A percentile compares a stretch with the other conserved stretches of the same genome.
Evolutionary conservation across 352 stramenopile species (phyloP).

Genomic region (Aphanomyces cochlioides): DNA sequence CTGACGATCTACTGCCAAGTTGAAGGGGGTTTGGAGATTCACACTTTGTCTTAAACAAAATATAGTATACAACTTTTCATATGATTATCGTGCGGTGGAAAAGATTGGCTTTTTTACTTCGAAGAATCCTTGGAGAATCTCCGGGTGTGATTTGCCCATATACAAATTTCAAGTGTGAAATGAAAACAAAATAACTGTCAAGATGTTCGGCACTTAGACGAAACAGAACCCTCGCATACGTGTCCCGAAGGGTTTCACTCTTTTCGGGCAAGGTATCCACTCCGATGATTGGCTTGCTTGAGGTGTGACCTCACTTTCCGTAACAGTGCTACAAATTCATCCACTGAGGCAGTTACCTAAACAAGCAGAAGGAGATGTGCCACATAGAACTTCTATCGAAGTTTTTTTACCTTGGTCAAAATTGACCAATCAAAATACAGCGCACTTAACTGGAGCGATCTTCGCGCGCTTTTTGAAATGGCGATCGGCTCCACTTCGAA

Average conservation of each 20-base stretch:
- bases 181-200: too few relatives aligned
- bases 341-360: neutral
- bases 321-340: neutral
- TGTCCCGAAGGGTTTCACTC: neutral
- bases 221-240: neutral
- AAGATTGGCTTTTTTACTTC: slow-evolving; percentile 4
- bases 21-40: slow-evolving; percentile 17
- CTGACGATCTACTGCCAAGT: slow-evolving; percentile 21
- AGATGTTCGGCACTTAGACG: neutral
- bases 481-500: neutral
- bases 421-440: neutral
- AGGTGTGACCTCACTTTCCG: neutral
- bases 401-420: neutral
- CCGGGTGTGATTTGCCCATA: neutral
- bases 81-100: neutral
- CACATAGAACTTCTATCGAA: slow-evolving; percentile 16
- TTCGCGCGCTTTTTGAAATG: slow-evolving; percentile 23
- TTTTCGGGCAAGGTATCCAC: neutral
- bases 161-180: slow-evolving; percentile 4
- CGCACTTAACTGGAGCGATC: slow-evolving; percentile 17
- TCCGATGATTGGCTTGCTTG: neutral
- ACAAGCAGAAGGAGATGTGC: slow-evolving; percentile 11
- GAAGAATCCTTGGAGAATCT: slow-evolving; percentile 23
- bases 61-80: slow-evolving; percentile 1
- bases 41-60: neutral